These are phyloP conservation scores for Aspergillus terreus DNA, from an alignment of 2,329 filamentous ascomycete species.

Conservation along the genomic window DNA sequence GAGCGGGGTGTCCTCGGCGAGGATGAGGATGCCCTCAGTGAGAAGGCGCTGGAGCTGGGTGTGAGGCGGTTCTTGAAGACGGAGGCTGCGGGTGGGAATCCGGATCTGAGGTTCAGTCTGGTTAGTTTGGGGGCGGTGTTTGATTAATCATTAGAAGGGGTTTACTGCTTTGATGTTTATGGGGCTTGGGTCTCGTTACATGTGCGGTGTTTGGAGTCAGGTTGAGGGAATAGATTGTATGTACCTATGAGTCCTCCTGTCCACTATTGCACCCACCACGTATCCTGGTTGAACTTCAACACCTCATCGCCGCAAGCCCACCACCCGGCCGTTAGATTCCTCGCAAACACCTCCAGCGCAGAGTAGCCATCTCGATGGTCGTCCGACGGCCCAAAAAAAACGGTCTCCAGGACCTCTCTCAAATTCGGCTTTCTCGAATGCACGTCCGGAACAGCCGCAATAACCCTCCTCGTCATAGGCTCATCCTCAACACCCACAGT, in stretches of 20 bases:
- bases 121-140: slow-evolving; percentile 57
- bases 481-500: slow-evolving; percentile 14
- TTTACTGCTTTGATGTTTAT: neutral
- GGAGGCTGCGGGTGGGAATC: slow-evolving; percentile 55
- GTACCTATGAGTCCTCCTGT: too few relatives aligned
- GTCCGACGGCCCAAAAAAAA: slow-evolving; percentile 32
- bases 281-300: slow-evolving; percentile 55
- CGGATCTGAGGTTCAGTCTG: slow-evolving; percentile 59
- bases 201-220: neutral
- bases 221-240: neutral
- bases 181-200: neutral
- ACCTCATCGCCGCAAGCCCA: slow-evolving; percentile 61
- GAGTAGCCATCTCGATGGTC: slow-evolving; percentile 23
- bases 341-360: slow-evolving; percentile 59
- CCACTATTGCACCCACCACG: slow-evolving; percentile 45
- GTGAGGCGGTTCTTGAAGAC: slow-evolving; percentile 58
- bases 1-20: slow-evolving; percentile 59
- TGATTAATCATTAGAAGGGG: slow-evolving; percentile 32
- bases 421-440: slow-evolving; percentile 64
- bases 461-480: slow-evolving; percentile 44
- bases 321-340: slow-evolving; percentile 59
- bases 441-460: slow-evolving; percentile 58
- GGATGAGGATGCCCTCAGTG: slow-evolving; percentile 69
- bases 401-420: slow-evolving; percentile 50
- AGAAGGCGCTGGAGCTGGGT: slow-evolving; percentile 70